Percentiles rank a stretch among this genome's conserved stretches.
phyloP scores from a whole-genome alignment of 2,329 filamentous ascomycete genomes.

The Emergomyces orientalis region DNA sequence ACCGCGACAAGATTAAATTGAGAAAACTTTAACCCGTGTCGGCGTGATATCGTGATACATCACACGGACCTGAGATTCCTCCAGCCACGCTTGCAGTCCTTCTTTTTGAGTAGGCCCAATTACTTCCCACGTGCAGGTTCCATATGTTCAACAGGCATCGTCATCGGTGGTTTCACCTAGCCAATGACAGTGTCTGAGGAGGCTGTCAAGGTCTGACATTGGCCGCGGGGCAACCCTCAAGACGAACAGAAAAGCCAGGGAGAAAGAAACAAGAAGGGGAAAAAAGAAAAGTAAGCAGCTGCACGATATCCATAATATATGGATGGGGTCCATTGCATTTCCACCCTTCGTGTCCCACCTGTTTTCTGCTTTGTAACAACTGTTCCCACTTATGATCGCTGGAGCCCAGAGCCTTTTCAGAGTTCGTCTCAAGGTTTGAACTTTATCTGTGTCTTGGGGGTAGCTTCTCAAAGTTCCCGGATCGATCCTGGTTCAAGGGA shows the following conservation, averaged over 20 bases:
- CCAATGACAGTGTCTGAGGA: background rate
- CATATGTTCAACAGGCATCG: background rate
- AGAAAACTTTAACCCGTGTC: background rate
- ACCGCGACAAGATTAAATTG: background rate
- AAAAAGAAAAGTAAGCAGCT: background rate
- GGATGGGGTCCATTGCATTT: background rate
- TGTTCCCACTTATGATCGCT: background rate
- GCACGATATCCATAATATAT: background rate
- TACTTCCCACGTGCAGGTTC: background rate
- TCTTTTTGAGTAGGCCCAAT: background rate
- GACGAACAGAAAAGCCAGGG: too few species aligned
- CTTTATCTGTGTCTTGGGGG: background rate
- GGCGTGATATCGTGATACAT: background rate
- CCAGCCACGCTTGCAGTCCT: background rate
- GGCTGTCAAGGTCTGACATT: background rate
- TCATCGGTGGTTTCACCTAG: background rate
- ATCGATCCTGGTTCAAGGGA: background rate
- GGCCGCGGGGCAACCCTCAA: background rate
- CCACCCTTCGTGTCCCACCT: background rate
- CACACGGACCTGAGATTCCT: background rate
- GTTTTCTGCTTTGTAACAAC: background rate
- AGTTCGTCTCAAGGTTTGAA: background rate
- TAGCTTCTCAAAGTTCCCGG: background rate
- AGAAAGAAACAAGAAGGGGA: background rate
- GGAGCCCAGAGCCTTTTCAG: background rate